Evolutionary conservation across 495 filamentous ascomycete species (phyloP).

Genomic region (Penicillium bialowiezense): DNA sequence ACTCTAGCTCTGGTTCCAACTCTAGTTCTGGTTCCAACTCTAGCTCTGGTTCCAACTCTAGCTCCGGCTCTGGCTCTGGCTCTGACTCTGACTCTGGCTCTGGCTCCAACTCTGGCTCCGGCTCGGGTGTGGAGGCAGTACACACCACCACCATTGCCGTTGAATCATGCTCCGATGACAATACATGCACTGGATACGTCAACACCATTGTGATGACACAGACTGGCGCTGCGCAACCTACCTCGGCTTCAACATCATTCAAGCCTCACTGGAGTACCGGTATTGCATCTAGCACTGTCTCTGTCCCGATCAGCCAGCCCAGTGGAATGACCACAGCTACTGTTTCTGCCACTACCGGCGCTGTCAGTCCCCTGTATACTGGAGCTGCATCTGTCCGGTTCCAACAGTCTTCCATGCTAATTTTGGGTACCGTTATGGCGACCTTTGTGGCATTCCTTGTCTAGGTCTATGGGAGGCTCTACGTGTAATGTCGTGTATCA

Average conservation of each 20-base stretch:
- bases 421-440: not conserved
- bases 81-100: not conserved
- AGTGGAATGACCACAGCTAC: not conserved
- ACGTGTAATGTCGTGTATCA: no score
- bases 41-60: not conserved
- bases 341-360: not conserved
- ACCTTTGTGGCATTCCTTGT: no score
- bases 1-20: no score
- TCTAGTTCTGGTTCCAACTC: not conserved
- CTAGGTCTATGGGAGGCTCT: no score
- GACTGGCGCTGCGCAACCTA: not conserved
- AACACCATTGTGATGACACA: conserved; percentile 5
- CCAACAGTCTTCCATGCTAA: not conserved
- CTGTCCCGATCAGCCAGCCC: not conserved
- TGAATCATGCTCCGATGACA: not conserved
- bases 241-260: not conserved
- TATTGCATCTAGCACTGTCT: not conserved
- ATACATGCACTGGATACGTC: conserved; percentile 2
- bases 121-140: not conserved
- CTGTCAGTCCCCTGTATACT: not conserved
- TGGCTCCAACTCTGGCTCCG: not conserved
- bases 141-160: conserved; percentile 1
- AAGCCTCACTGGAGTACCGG: not conserved
- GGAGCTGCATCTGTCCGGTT: not conserved
- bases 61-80: no score